These are phyloP conservation scores for Phytophthora crassamura DNA, from an alignment of 352 stramenopile genomes.

Conservation along the genomic window DNA sequence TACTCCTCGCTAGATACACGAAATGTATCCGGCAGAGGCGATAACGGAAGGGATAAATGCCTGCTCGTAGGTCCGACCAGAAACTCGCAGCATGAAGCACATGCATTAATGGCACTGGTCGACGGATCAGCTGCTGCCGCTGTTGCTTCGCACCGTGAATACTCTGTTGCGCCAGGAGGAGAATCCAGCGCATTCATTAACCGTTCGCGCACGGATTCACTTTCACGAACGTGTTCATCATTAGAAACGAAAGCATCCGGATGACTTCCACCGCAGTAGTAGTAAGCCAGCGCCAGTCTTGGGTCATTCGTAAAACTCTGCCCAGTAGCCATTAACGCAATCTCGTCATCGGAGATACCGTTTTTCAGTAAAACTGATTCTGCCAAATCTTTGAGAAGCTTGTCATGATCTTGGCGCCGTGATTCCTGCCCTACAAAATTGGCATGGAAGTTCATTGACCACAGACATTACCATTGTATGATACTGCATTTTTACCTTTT, in stretches of 20 bases:
- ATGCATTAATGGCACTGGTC: neutral
- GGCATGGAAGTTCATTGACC: too few species aligned
- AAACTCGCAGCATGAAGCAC: neutral
- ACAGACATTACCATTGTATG: too few species aligned
- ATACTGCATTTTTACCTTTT: too few species aligned
- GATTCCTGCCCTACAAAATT: too few species aligned
- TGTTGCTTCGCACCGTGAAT: neutral
- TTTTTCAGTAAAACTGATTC: too few species aligned
- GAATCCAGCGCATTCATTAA: neutral
- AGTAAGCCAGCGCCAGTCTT: neutral
- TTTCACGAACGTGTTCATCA: neutral
- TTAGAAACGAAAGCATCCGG: slow-evolving; percentile 1
- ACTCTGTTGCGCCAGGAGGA: neutral
- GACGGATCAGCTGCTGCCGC: neutral
- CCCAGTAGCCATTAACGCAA: neutral
- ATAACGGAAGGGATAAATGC: neutral
- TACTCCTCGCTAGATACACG: neutral
- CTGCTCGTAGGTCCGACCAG: neutral
- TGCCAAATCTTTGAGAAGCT: too few species aligned
- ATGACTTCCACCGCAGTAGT: slow-evolving; percentile 1
- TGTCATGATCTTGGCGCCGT: too few species aligned
- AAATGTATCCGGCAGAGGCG: neutral
- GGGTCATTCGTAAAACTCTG: neutral
- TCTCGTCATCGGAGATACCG: too few species aligned
- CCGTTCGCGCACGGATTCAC: neutral